These are phyloP conservation scores for Lanmaoa rubissima DNA, from an alignment of 768 basidiomycete genomes.

Conservation along the genomic window DNA sequence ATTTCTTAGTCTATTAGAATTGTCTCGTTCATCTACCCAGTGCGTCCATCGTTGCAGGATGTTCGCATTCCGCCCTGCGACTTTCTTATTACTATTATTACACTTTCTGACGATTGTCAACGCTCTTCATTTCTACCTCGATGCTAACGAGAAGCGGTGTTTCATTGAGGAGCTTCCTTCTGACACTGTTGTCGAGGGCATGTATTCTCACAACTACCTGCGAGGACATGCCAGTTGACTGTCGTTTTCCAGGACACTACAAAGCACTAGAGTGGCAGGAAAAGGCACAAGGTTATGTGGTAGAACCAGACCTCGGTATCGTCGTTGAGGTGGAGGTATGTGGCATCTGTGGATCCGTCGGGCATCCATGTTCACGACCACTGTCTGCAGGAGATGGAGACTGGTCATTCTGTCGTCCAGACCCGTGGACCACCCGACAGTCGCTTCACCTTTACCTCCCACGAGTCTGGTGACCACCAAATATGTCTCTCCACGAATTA, in stretches of 20 bases:
- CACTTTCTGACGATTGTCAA: slow-evolving; percentile 46
- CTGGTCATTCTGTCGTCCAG: slow-evolving; percentile 76
- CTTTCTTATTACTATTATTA: slow-evolving; percentile 38
- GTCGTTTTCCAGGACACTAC: slow-evolving; percentile 72
- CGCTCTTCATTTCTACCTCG: slow-evolving; percentile 96
- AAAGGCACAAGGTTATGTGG: slow-evolving; percentile 57
- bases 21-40: neutral
- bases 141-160: slow-evolving; percentile 89
- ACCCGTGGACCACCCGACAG: slow-evolving; percentile 90
- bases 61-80: slow-evolving; percentile 23
- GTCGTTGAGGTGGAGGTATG: slow-evolving; percentile 87
- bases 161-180: slow-evolving; percentile 96
- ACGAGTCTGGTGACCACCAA: slow-evolving; percentile 94
- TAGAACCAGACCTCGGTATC: slow-evolving; percentile 81
- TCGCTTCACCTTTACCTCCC: slow-evolving; percentile 96
- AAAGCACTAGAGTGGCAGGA: slow-evolving; percentile 91
- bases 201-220: slow-evolving; percentile 13
- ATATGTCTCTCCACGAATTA: slow-evolving; percentile 95
- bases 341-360: slow-evolving; percentile 8
- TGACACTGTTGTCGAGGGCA: slow-evolving; percentile 94
- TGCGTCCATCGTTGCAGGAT: slow-evolving; percentile 17
- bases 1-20: neutral
- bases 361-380: neutral
- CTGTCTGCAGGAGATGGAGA: slow-evolving; percentile 73
- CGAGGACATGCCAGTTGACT: neutral